Conservation (phyloP, 108 stramenopile genomes). For the Aurantiochytrium sp. region DNA sequence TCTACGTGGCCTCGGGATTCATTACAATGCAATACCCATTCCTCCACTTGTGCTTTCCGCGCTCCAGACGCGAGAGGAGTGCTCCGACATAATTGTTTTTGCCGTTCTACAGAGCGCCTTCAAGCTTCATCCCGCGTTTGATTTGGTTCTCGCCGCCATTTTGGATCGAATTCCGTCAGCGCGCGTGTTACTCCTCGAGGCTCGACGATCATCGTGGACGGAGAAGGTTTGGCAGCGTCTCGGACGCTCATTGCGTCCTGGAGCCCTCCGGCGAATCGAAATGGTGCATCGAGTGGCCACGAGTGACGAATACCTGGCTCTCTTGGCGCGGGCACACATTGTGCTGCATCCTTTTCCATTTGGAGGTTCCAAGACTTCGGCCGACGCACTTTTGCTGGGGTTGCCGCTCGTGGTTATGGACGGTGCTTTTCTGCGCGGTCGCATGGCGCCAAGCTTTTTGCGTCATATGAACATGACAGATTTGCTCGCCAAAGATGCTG, state of each 20-base stretch:
- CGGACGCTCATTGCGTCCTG: neutral
- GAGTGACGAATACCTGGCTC: conserved; percentile 22
- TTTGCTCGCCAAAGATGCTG: neutral
- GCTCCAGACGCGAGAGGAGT: neutral
- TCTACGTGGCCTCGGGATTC: conserved; percentile 58
- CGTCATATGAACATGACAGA: neutral
- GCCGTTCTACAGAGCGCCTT: conserved; percentile 56
- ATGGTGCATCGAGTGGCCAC: conserved; percentile 31
- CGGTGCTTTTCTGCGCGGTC: conserved; percentile 48
- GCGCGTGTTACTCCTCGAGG: conserved; percentile 46
- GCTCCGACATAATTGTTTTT: conserved; percentile 31
- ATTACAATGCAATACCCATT: conserved; percentile 38
- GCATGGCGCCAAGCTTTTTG: conserved; percentile 47
- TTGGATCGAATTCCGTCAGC: conserved; percentile 32
- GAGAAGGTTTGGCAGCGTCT: conserved; percentile 20
- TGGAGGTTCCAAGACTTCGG: conserved; percentile 58
- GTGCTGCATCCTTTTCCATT: conserved; percentile 69
- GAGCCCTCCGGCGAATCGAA: neutral
- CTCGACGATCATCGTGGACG: conserved; percentile 37
- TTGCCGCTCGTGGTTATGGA: conserved; percentile 55
- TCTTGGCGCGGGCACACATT: conserved; percentile 45
- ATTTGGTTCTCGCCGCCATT: conserved; percentile 45
- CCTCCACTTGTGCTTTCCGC: conserved; percentile 27
- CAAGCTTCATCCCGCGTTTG: conserved; percentile 62
- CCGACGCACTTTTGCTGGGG: conserved; percentile 53